Evolutionary conservation across 176 grass and related monocot species (phyloP).

Genomic region (Rhynchospora breviuscula): DNA sequence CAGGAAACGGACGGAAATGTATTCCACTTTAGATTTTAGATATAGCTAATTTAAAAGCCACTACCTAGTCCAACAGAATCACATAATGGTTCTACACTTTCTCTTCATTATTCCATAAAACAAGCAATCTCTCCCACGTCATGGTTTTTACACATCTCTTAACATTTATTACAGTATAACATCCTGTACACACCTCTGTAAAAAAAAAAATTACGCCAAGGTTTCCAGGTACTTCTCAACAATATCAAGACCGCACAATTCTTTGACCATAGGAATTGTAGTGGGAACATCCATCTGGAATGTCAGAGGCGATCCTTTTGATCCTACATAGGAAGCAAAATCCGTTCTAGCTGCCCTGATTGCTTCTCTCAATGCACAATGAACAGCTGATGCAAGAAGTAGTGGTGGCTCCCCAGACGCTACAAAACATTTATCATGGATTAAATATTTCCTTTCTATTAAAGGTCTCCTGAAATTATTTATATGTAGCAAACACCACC

Average conservation of each 20-base stretch:
- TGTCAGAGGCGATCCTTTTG: constrained; percentile 15
- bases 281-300: constrained; percentile 86
- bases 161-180: background rate
- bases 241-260: constrained; percentile 79
- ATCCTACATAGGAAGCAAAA: constrained; percentile 19
- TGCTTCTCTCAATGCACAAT: constrained; percentile 86
- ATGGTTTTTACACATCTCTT: background rate
- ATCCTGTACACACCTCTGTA: background rate
- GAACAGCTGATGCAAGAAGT: constrained; percentile 77
- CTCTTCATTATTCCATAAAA: background rate
- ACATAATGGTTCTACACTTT: background rate
- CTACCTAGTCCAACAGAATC: too few species aligned
- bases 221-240: constrained; percentile 73
- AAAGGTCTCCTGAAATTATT: background rate
- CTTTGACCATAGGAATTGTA: constrained; percentile 79
- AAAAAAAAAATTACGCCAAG: constrained; percentile 6
- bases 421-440: constrained; percentile 15
- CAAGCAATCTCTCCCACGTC: background rate
- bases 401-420: constrained; percentile 86
- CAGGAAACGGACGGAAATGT: too few species aligned
- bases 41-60: too few species aligned
- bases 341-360: constrained; percentile 61
- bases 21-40: too few species aligned
- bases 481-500: too few species aligned
- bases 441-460: background rate